Conservation (phyloP, 2,329 filamentous ascomycete species). For the Calcarisporium arbuscula region DNA sequence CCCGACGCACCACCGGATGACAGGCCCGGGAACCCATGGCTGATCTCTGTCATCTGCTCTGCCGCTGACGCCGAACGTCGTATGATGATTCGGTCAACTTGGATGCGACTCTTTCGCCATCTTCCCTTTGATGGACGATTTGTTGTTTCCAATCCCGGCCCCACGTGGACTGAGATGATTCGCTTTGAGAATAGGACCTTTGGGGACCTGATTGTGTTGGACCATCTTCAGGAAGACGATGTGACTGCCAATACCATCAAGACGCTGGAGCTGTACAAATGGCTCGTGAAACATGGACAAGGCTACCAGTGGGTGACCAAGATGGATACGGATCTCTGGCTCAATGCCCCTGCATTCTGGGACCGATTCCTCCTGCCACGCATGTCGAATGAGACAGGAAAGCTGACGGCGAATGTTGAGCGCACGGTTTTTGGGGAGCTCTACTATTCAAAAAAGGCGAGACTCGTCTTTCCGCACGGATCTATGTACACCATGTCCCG, state of each 20-base stretch:
- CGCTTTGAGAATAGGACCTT: slow-evolving; percentile 23
- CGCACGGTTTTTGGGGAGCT: slow-evolving; percentile 23
- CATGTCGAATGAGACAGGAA: slow-evolving; percentile 12
- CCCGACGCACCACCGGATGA: neutral
- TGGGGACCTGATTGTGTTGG: slow-evolving; percentile 27
- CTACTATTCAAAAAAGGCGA: slow-evolving; percentile 17
- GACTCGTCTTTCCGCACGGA: slow-evolving; percentile 23
- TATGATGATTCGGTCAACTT: slow-evolving; percentile 23
- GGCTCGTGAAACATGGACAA: slow-evolving; percentile 15
- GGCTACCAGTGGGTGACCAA: slow-evolving; percentile 25
- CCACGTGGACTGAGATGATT: slow-evolving; percentile 18
- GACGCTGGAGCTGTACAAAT: slow-evolving; percentile 26
- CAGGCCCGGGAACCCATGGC: slow-evolving; percentile 15
- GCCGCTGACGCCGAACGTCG: slow-evolving; percentile 20
- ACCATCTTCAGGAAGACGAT: slow-evolving; percentile 23
- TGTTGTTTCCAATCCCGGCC: slow-evolving; percentile 23
- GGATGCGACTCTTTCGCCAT: slow-evolving; percentile 23
- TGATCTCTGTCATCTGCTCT: slow-evolving; percentile 22
- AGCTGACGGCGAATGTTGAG: slow-evolving; percentile 9
- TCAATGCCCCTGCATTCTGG: slow-evolving; percentile 25
- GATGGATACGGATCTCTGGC: slow-evolving; percentile 25
- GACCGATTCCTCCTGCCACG: slow-evolving; percentile 19
- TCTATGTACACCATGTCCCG: slow-evolving; percentile 27
- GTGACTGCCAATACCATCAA: slow-evolving; percentile 26
- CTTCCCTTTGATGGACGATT: slow-evolving; percentile 23